Evolutionary conservation across 495 filamentous ascomycete species (phyloP), one percentile per base, ranked within the genome.

Genomic region (Talaromyces thailandensis): DNA sequence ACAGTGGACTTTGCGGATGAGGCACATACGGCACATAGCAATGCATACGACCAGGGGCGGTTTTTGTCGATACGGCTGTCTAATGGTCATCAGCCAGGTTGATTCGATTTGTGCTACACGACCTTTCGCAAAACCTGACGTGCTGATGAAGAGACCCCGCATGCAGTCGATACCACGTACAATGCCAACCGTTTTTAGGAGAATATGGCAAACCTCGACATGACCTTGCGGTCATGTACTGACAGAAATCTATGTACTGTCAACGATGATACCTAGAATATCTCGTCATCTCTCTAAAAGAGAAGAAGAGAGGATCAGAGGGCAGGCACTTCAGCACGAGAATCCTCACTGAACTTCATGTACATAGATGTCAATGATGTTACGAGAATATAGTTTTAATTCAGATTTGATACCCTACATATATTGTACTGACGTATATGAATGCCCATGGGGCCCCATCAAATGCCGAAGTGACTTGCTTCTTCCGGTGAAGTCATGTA

Each of bases 1-100:
- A 48, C 24, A 26, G 21, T 32, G 12, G 60, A 62, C 52, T 62
- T 35, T 35, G 60, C 28, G 60, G 23, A 45, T 25, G 43, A 40
- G 14, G 35, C 35, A 16, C 35, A 40, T 40, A 40, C 35, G 16
- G 16, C 35, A 14, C 35, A 40, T 40, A 40, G 14, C 35, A 40
- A 48, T 48, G 4, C 43, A 48, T 6, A 21, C 21, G 16, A 48
- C 6, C 43, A 18, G n/a, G 43, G 43, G 9, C 43, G 35, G 3
- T 40, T 16, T 40, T 16, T 21, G n/a, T 48, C 43, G 43, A 21
- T 48, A 48, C 43, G 43, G 43, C 43, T 48, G 43, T 48, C 43
- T 23, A 48, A 48, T 48, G 43, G 9, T 48, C 43, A 48, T 8
- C n/a, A 48, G 4, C 43, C 43, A n/a, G 43, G 43, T 48, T 48